A percentile compares a stretch with the other conserved stretches of the same genome.
These are phyloP conservation scores for Telfairia occidentalis DNA, from an alignment of 331 rosid genomes.

Conservation along the genomic window DNA sequence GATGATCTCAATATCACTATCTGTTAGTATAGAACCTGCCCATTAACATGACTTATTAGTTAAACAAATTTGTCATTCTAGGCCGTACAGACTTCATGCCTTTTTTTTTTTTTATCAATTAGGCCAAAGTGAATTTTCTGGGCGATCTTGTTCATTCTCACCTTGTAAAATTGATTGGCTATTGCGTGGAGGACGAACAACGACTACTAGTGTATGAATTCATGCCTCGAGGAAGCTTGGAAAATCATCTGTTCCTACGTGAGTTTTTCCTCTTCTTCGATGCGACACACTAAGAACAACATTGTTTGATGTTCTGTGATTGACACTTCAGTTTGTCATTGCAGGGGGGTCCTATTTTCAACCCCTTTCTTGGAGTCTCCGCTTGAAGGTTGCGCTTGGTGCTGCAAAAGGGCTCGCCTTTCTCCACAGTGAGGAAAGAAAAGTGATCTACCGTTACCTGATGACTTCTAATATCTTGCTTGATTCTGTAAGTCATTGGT, in stretches of 20 bases:
- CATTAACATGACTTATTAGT: background rate
- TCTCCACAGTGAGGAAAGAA: slow-evolving; percentile 60
- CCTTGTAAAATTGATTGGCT: slow-evolving; percentile 77
- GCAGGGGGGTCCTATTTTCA: slow-evolving; percentile 93
- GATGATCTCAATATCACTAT: background rate
- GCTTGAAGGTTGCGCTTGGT: slow-evolving; percentile 84
- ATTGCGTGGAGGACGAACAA: slow-evolving; percentile 82
- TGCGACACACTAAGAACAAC: background rate
- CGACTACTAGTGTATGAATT: slow-evolving; percentile 75
- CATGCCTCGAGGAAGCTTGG: slow-evolving; percentile 98
- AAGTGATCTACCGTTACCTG: slow-evolving; percentile 77
- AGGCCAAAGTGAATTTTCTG: slow-evolving; percentile 92
- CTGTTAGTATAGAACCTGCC: background rate
- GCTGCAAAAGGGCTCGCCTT: slow-evolving; percentile 95
- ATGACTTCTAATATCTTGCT: slow-evolving; percentile 78
- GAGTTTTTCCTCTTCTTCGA: slow-evolving; percentile 18
- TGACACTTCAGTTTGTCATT: background rate
- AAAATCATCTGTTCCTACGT: slow-evolving; percentile 91
- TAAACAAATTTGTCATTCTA: background rate
- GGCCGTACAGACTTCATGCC: background rate
- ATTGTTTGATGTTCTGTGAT: background rate
- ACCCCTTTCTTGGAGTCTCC: slow-evolving; percentile 91
- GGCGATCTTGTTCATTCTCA: slow-evolving; percentile 75
- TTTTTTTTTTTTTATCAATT: slow-evolving; percentile 17
- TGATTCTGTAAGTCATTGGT: slow-evolving; percentile 51